phyloP scores from a whole-genome alignment of 495 filamentous ascomycete species.

The Aspergillus mulundensis region DNA sequence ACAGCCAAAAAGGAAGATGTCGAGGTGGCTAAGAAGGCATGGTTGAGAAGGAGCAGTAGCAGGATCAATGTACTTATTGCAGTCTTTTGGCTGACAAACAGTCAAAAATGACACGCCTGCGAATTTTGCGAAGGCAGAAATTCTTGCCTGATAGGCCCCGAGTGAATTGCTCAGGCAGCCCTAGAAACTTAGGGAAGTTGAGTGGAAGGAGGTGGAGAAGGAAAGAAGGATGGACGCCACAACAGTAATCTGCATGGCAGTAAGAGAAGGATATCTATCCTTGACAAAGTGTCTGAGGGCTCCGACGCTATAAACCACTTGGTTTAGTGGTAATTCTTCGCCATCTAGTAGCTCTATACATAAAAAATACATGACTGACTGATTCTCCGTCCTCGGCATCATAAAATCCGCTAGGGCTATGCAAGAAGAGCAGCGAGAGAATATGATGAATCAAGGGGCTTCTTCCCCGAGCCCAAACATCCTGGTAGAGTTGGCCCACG shows the following conservation, averaged over 20 bases:
- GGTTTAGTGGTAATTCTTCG: background rate
- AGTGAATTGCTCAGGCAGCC: background rate
- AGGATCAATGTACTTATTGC: background rate
- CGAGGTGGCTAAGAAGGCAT: background rate
- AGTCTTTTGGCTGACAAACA: background rate
- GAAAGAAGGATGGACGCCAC: background rate
- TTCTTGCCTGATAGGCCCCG: background rate
- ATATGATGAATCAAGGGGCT: conserved; percentile 5
- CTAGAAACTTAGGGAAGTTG: background rate
- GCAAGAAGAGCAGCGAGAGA: background rate
- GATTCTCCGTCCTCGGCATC: background rate
- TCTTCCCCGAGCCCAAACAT: conserved; percentile 71
- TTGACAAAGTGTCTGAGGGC: background rate
- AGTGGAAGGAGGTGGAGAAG: background rate
- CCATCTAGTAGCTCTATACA: background rate
- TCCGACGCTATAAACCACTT: background rate
- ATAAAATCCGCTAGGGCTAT: background rate
- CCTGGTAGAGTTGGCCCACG: conserved; percentile 76
- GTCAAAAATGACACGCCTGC: too few relatives aligned
- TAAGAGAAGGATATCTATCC: too few relatives aligned
- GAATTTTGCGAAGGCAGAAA: background rate
- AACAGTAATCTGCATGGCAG: background rate
- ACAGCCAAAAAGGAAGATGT: background rate
- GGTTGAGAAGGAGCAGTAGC: background rate
- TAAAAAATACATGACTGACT: background rate